Evolutionary conservation across 352 stramenopile species (phyloP).

Genomic region (Pythium guiyangense): DNA sequence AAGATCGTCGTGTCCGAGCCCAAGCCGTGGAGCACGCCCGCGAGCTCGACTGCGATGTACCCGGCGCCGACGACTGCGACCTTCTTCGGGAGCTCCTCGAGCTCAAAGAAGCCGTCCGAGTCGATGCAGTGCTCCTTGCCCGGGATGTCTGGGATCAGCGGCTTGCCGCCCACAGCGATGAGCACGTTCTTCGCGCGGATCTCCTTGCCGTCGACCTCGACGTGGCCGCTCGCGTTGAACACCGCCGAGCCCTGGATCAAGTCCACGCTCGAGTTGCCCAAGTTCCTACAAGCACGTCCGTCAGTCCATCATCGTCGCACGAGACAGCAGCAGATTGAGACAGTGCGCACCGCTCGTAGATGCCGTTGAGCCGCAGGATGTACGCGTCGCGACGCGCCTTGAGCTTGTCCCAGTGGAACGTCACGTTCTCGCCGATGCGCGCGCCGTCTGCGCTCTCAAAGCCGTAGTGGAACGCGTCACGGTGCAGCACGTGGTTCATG

Average conservation of each 20-base stretch:
- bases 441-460: slow-evolving; percentile 41
- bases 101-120: slow-evolving; percentile 96
- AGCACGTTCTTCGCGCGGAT: slow-evolving; percentile 54
- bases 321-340: not conserved
- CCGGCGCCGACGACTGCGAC: slow-evolving; percentile 96
- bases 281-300: slow-evolving; percentile 37
- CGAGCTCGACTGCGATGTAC: slow-evolving; percentile 98
- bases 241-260: slow-evolving; percentile 83
- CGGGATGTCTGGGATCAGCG: slow-evolving; percentile 52
- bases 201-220: slow-evolving; percentile 73
- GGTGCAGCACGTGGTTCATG: slow-evolving; percentile 49
- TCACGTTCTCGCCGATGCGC: slow-evolving; percentile 30
- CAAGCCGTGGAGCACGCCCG: slow-evolving; percentile 92
- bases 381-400: slow-evolving; percentile 94
- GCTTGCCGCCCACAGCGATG: slow-evolving; percentile 56
- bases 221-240: slow-evolving; percentile 78
- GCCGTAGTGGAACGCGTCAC: slow-evolving; percentile 52
- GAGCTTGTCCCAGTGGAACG: slow-evolving; percentile 90
- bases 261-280: slow-evolving; percentile 89
- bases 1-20: slow-evolving; percentile 90
- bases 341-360: slow-evolving; percentile 83
- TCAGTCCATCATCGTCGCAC: not conserved
- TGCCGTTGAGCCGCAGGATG: slow-evolving; percentile 94
- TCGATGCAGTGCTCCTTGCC: slow-evolving; percentile 93
- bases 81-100: slow-evolving; percentile 90